phyloP scores from a whole-genome alignment of 1,284 basidiomycete species.

The Schizophyllum amplum region DNA sequence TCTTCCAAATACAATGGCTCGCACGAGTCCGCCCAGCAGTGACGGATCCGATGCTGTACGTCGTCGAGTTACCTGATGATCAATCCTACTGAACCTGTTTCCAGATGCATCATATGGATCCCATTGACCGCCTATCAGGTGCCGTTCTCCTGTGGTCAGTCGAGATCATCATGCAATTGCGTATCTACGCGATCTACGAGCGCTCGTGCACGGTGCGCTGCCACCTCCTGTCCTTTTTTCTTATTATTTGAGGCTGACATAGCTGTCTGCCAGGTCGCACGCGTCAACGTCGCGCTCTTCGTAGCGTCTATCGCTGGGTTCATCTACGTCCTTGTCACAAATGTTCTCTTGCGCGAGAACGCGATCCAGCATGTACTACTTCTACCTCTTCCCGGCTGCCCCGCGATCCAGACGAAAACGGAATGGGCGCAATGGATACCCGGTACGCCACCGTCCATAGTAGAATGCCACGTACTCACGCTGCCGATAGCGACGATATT shows the following conservation, averaged over 20 bases:
- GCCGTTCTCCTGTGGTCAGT: conserved; percentile 29
- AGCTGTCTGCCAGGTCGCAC: conserved; percentile 20
- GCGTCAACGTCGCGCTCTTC: conserved; percentile 29
- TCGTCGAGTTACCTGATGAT: neutral
- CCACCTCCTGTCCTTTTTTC: neutral
- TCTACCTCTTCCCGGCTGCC: conserved; percentile 34
- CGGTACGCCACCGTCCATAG: conserved; percentile 13
- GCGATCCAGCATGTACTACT: conserved; percentile 20
- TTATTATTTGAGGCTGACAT: neutral
- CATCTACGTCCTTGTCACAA: conserved; percentile 28
- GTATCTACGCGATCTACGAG: conserved; percentile 30
- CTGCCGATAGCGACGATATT: conserved; percentile 24
- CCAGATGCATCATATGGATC: conserved; percentile 29
- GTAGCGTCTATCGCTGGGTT: conserved; percentile 28
- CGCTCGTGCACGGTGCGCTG: conserved; percentile 26
- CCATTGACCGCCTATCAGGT: conserved; percentile 28
- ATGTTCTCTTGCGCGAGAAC: conserved; percentile 17
- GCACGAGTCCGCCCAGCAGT: neutral
- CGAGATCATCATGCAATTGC: conserved; percentile 32
- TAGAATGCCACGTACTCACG: neutral
- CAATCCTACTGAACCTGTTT: conserved; percentile 17
- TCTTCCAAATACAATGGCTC: neutral
- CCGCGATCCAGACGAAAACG: conserved; percentile 33
- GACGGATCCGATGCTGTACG: neutral
- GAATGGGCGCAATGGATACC: conserved; percentile 39